These are phyloP conservation scores for Xerocomellus amylosporus DNA, from an alignment of 768 basidiomycete genomes.

Conservation along the genomic window DNA sequence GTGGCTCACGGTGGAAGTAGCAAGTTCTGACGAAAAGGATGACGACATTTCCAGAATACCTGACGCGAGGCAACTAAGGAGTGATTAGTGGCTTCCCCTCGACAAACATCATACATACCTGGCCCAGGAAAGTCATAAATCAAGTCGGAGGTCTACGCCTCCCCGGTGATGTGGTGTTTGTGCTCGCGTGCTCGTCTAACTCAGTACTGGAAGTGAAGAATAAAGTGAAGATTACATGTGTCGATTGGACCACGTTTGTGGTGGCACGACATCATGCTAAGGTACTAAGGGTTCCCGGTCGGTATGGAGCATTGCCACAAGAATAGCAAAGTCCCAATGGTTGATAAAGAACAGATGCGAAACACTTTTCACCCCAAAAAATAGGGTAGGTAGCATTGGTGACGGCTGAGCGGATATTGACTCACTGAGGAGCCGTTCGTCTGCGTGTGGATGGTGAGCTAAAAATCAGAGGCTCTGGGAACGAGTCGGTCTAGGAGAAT, in stretches of 20 bases:
- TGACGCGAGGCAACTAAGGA: neutral
- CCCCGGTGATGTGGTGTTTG: too few species aligned
- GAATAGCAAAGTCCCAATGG: neutral
- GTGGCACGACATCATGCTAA: neutral
- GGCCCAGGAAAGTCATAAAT: neutral
- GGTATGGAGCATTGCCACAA: neutral
- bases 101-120: neutral
- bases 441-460: too few species aligned
- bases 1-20: neutral
- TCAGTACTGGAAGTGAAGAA: neutral
- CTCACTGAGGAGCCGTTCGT: too few species aligned
- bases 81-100: neutral
- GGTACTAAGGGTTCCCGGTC: too few species aligned
- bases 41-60: neutral
- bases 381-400: too few species aligned
- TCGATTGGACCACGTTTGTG: neutral
- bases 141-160: too few species aligned
- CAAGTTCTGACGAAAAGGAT: neutral
- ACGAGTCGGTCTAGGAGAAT: too few species aligned
- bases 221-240: neutral
- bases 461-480: too few species aligned
- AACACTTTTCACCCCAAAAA: neutral
- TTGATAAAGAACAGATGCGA: too few species aligned
- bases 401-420: neutral
- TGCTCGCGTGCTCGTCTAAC: too few species aligned